These are phyloP conservation scores for Pseudoscleropodium purum DNA, from an alignment of 225 moss, liverwort and hornwort species.

Conservation along the genomic window DNA sequence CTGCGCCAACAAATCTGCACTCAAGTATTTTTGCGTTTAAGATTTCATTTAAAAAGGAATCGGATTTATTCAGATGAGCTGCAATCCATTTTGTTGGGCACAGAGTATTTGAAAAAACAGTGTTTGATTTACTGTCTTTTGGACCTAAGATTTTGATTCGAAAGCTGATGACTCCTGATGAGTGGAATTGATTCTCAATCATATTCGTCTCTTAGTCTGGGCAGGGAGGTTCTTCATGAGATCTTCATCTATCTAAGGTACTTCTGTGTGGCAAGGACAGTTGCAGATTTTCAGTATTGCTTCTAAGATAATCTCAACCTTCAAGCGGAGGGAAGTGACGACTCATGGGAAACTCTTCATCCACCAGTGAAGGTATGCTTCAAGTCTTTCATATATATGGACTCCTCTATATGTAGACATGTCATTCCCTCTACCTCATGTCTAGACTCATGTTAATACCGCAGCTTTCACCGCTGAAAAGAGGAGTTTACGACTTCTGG, in stretches of 20 bases:
- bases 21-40: background rate
- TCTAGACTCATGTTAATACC: background rate
- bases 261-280: background rate
- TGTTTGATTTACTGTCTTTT: background rate
- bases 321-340: background rate
- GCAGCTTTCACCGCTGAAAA: background rate
- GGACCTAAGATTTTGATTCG: background rate
- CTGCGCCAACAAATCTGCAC: background rate
- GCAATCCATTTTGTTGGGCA: background rate
- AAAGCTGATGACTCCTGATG: background rate
- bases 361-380: constrained; percentile 32
- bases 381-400: background rate
- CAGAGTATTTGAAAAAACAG: background rate
- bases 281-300: background rate
- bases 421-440: background rate
- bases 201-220: background rate
- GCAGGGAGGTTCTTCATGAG: background rate
- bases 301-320: background rate
- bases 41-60: background rate
- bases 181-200: background rate
- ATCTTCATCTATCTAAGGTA: background rate
- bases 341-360: constrained; percentile 39
- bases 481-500: background rate
- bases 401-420: background rate
- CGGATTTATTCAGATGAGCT: background rate